Conservation (phyloP, 2,329 filamentous ascomycete species). For the Penicillium sp. region DNA sequence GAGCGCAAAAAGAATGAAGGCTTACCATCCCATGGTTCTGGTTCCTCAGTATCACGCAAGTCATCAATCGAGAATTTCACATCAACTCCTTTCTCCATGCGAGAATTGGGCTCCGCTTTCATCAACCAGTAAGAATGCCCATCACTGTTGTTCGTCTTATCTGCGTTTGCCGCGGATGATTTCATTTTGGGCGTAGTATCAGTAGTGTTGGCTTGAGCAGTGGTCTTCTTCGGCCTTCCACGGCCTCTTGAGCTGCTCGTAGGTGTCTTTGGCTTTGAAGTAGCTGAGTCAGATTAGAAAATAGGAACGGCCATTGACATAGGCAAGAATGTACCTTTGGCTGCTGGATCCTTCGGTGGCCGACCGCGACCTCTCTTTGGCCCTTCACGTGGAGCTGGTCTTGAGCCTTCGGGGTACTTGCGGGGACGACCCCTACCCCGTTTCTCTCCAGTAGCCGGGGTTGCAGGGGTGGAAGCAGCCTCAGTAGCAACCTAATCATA, state of each 20-base stretch:
- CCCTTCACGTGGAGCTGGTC: slow-evolving; percentile 30
- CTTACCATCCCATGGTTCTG: slow-evolving; percentile 89
- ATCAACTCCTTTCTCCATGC: slow-evolving; percentile 83
- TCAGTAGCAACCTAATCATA: slow-evolving; percentile 19
- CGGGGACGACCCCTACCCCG: slow-evolving; percentile 41
- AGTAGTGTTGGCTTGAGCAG: slow-evolving; percentile 23
- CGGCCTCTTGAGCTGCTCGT: slow-evolving; percentile 28
- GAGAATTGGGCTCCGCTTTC: slow-evolving; percentile 87
- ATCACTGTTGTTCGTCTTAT: slow-evolving; percentile 26
- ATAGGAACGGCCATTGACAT: neutral
- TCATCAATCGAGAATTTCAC: slow-evolving; percentile 96
- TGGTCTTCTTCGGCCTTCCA: slow-evolving; percentile 32
- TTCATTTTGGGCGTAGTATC: slow-evolving; percentile 23
- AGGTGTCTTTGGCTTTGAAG: slow-evolving; percentile 21
- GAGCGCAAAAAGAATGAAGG: slow-evolving; percentile 36
- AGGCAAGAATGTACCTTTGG: slow-evolving; percentile 15
- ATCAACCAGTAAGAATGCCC: slow-evolving; percentile 72
- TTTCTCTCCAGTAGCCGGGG: slow-evolving; percentile 35
- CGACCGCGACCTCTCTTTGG: slow-evolving; percentile 41
- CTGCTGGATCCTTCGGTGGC: slow-evolving; percentile 34
- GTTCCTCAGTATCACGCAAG: slow-evolving; percentile 70
- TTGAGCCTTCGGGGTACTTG: slow-evolving; percentile 34
- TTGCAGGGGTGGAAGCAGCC: slow-evolving; percentile 5
- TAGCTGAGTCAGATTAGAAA: slow-evolving; percentile 18
- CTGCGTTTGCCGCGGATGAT: slow-evolving; percentile 17